Base-by-base conservation (phyloP, 345 rosid species). In the Pistacia atlantica region DNA sequence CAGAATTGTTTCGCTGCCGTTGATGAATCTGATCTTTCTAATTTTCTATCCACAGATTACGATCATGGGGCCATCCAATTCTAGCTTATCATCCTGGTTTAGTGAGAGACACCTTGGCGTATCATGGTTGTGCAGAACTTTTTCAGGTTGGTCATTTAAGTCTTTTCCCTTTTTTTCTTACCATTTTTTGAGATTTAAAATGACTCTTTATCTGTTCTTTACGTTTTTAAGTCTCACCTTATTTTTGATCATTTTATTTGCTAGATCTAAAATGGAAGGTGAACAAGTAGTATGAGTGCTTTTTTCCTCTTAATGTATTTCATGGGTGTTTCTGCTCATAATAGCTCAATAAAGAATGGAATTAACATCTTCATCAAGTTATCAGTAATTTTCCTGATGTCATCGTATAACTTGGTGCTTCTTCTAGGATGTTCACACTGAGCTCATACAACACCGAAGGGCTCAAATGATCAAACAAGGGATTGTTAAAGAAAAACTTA, bases 51-150 rank as follows among this genome's bases (percentile, higher is more conserved):
- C 52, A 59, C 85, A 97, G 99, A 89, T 87, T 97, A 84, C 88
- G 90, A 77, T 88, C 75, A 76, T 80, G 80, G 79, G 98, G 93
- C 68, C 98, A 86, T 78, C 97, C 97, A 78, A 90, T 87, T 82
- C 85, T 97, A 69, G 90, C 90, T 67, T 92, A 85, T 85, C 97
- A 97, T 83, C 93, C 97, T 79, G 99, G 98, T 83, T 87, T 94
- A 71, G 85, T 87, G 74, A 86, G 92, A 81, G 92, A 94, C 63
- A 88, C 80, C 80, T 86, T 97, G 86, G 99, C 99, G 73, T 92
- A 90, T 84, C 98, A 92, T 86, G 99, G 98, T 58, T 97, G 98
- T 89, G 97, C 97, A 54, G 99, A 97, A 85, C 88, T 97, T 79
- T 97, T 92, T 71, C 98, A 97, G 99, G 99, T 88, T 78, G 71